These are phyloP conservation scores for Alternaria conjuncta DNA, from an alignment of 2,329 filamentous ascomycete species.

Conservation along the genomic window DNA sequence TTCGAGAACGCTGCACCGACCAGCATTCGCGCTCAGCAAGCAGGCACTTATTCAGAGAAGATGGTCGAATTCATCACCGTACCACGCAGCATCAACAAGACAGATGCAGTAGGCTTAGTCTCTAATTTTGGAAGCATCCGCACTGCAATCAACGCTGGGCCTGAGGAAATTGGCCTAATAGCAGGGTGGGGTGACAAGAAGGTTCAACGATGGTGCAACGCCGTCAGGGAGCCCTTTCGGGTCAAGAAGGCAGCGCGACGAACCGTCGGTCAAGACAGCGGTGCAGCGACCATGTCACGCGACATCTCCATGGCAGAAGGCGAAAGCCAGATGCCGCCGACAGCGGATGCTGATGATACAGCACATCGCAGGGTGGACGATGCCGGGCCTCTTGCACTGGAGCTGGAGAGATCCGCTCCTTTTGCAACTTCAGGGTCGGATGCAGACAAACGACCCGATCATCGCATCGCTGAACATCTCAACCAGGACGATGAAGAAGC, in stretches of 20 bases:
- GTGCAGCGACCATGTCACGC: conserved; percentile 28
- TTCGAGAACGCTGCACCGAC: conserved; percentile 85
- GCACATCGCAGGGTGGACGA: conserved; percentile 39
- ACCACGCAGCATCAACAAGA: conserved; percentile 89
- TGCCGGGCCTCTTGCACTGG: conserved; percentile 37
- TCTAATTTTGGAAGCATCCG: conserved; percentile 89
- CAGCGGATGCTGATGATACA: conserved; percentile 26
- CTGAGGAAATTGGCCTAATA: conserved; percentile 84
- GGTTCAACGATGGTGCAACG: conserved; percentile 81
- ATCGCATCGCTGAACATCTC: conserved; percentile 43
- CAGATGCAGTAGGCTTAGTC: conserved; percentile 88
- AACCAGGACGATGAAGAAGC: conserved; percentile 57
- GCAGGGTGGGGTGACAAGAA: conserved; percentile 96
- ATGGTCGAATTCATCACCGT: conserved; percentile 92
- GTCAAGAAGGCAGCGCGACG: conserved; percentile 72
- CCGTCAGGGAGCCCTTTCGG: conserved; percentile 84
- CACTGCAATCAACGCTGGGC: conserved; percentile 83
- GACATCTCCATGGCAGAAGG: conserved; percentile 36
- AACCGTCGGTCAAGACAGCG: conserved; percentile 49
- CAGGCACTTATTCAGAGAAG: conserved; percentile 81
- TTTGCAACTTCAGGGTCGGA: conserved; percentile 29
- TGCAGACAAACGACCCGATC: conserved; percentile 46
- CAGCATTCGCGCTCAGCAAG: conserved; percentile 85
- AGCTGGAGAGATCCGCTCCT: conserved; percentile 28
- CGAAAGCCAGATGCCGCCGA: conserved; percentile 17